These are phyloP conservation scores for Aspergillus sp. DNA, from an alignment of 2,329 filamentous ascomycete genomes.

Conservation along the genomic window DNA sequence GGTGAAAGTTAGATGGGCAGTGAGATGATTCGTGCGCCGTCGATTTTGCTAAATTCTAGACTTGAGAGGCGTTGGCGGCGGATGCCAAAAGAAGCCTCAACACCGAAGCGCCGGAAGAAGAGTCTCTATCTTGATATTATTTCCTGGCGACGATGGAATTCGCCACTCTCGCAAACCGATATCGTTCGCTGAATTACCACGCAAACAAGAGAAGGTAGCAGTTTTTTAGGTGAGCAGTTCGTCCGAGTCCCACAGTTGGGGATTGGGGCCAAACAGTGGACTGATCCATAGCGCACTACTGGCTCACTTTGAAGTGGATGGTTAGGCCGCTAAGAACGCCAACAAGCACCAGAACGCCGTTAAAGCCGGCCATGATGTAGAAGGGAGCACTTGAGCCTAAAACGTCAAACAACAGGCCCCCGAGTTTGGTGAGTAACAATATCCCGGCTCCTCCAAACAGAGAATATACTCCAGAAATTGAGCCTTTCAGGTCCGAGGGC, in stretches of 20 bases:
- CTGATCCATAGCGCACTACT: not conserved
- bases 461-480: conserved; percentile 91
- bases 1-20: not conserved
- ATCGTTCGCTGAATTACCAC: not conserved
- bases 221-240: not conserved
- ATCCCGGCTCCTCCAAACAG: conserved; percentile 89
- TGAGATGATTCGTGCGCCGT: not conserved
- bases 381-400: conserved; percentile 77
- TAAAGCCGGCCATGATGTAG: conserved; percentile 91
- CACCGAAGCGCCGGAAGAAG: not conserved
- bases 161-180: not conserved
- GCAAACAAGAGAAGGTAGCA: not conserved
- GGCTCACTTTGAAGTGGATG: conserved; percentile 9
- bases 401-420: conserved; percentile 80
- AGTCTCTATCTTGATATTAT: not conserved
- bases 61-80: not conserved
- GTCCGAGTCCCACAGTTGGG: not conserved
- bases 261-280: not conserved
- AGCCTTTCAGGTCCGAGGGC: conserved; percentile 74
- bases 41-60: not conserved
- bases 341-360: conserved; percentile 63
- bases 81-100: not conserved
- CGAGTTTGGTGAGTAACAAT: conserved; percentile 84
- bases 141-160: too few relatives aligned
- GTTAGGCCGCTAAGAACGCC: conserved; percentile 31